Base-by-base conservation (phyloP, 176 grass and related monocot species). In the sorghum (Sorghum bicolor) region DNA sequence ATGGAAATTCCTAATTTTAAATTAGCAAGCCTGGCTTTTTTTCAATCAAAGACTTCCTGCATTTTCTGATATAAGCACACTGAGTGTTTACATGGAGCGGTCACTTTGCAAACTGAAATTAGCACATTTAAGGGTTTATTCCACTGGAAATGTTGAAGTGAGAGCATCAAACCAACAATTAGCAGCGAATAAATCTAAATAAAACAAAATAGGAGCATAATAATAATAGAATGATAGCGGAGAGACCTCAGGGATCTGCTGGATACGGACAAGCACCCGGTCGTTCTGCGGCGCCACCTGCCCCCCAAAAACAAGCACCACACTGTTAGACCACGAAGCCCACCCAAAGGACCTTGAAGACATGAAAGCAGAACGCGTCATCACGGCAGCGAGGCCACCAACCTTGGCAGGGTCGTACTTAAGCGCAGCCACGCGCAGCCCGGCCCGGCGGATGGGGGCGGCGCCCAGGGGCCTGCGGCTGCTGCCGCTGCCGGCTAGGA, bases 391-490 rank as follows among this genome's bases (percentile, higher is more conserved):
- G 53, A 19, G 31, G 13, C 29, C 26, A 88, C 87, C 22, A 25
- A 91, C 91, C 92, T 95, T 93, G 55, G 95, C 80, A 38, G 95
- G 92, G 37, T 98, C 92, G 79, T 83, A 90, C 82, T 93, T 95
- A 22, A 89, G 71, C 74, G 95, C 87, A 19, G 84, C 76, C 6
- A 93, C 84, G 19, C 88, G 87, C 64, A 95, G 62, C 1, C 52
- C 39, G 55, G 67, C 34, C 71, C 79, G 76, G 41, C 65, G 85
- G 26, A 43, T 20, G 32, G 38, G 31, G 41, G 79, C 37, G 44
- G 84, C 37, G 76, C 45, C 53, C 52, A 89, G 67, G 37, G 86
- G 41, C 57, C 26, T 33, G 44, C 17, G 74, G 64, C 15, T 77
- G 40, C 39, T 40, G 55, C 22, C 5, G 60, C 67, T 76, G 28